Evolutionary conservation across 2,329 filamentous ascomycete genomes (phyloP).

Genomic region (Alternaria triticimaculans): DNA sequence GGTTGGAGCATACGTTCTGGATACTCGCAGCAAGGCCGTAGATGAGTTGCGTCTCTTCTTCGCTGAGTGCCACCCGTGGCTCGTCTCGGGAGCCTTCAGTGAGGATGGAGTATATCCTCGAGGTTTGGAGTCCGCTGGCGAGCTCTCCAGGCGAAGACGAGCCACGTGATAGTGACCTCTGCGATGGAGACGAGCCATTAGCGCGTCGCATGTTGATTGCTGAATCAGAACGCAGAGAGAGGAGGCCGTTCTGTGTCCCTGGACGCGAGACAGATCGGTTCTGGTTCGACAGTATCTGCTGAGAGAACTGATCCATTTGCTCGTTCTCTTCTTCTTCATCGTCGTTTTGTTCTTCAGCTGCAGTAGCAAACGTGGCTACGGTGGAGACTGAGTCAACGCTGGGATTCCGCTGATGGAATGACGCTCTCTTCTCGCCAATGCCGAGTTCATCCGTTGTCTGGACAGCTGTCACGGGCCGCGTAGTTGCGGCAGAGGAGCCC

Average conservation of each 20-base stretch:
- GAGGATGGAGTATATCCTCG: conserved; percentile 52
- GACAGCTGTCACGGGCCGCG: conserved; percentile 45
- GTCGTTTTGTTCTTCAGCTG: conserved; percentile 58
- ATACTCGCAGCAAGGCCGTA: conserved; percentile 60
- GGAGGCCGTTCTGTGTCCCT: conserved; percentile 19
- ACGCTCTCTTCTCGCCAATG: conserved; percentile 35
- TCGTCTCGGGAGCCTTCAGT: conserved; percentile 44
- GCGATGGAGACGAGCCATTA: conserved; percentile 32
- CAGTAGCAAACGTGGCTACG: conserved; percentile 68
- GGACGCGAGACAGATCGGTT: conserved; percentile 21
- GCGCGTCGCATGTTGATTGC: conserved; percentile 41
- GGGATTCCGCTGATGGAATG: conserved; percentile 57
- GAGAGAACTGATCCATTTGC: conserved; percentile 49
- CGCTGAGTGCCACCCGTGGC: conserved; percentile 51
- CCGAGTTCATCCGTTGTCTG: conserved; percentile 27
- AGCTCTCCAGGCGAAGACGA: conserved; percentile 41
- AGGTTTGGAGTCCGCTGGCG: conserved; percentile 45
- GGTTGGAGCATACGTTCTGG: conserved; percentile 59
- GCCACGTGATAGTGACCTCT: conserved; percentile 37
- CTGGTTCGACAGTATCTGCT: conserved; percentile 38
- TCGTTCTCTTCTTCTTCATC: conserved; percentile 51
- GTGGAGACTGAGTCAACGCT: conserved; percentile 68
- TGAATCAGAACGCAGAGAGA: conserved; percentile 41
- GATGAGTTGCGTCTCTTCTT: conserved; percentile 63
- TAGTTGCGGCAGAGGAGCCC: conserved; percentile 60